Evolutionary conservation across 2,329 filamentous ascomycete species (phyloP).

Genomic region (Lecanosticta acicola): DNA sequence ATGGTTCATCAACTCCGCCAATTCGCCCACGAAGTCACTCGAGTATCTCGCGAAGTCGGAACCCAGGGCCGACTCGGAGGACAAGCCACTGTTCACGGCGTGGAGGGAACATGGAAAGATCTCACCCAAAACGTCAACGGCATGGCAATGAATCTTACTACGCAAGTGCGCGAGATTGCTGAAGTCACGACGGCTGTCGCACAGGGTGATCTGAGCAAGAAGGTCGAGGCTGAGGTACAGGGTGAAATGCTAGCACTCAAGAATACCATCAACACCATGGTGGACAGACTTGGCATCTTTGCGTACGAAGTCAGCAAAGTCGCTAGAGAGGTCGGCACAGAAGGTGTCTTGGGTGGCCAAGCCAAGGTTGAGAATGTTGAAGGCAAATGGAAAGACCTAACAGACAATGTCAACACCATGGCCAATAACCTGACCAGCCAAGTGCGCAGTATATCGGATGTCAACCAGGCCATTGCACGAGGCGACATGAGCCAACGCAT

Average conservation of each 20-base stretch:
- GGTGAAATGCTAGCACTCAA: slow-evolving; percentile 60
- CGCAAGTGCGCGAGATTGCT: slow-evolving; percentile 50
- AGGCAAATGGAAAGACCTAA: slow-evolving; percentile 62
- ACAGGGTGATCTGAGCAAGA: slow-evolving; percentile 48
- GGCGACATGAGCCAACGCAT: slow-evolving; percentile 96
- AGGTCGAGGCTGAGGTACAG: slow-evolving; percentile 48
- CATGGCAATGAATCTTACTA: slow-evolving; percentile 48
- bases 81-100: slow-evolving; percentile 49
- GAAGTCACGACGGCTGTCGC: slow-evolving; percentile 50
- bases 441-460: slow-evolving; percentile 86
- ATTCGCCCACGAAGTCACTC: slow-evolving; percentile 50
- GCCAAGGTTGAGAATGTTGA: slow-evolving; percentile 60
- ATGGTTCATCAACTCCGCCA: slow-evolving; percentile 51
- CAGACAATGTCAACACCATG: slow-evolving; percentile 64
- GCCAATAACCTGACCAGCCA: slow-evolving; percentile 59
- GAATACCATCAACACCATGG: slow-evolving; percentile 73
- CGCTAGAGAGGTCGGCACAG: slow-evolving; percentile 59
- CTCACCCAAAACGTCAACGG: slow-evolving; percentile 51
- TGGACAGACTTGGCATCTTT: slow-evolving; percentile 59
- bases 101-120: slow-evolving; percentile 51
- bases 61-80: slow-evolving; percentile 48
- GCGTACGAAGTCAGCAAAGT: slow-evolving; percentile 62
- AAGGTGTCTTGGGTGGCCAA: slow-evolving; percentile 59
- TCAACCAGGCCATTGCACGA: slow-evolving; percentile 90
- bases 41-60: slow-evolving; percentile 49